Percentiles rank a stretch among this genome's conserved stretches.
Conservation (phyloP, 345 rosid species). For the Eutrema japonicum region DNA sequence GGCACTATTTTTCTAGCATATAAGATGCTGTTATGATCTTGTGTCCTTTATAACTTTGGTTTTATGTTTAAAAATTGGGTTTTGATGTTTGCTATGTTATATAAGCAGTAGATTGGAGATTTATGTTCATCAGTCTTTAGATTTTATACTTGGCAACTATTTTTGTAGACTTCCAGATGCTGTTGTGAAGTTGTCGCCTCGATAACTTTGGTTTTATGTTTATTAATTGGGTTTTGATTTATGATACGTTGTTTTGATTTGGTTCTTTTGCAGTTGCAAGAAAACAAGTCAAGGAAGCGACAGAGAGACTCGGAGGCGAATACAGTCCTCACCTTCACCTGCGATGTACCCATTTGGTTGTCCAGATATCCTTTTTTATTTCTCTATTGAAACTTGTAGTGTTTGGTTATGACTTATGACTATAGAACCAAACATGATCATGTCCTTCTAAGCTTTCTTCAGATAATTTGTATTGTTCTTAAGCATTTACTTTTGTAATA, state of each 20-base stretch:
- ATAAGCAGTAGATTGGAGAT: background rate
- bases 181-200: background rate
- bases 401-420: slow-evolving; percentile 4
- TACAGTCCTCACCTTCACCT: slow-evolving; percentile 83
- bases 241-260: slow-evolving; percentile 14
- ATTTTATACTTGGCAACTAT: background rate
- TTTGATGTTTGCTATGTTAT: background rate
- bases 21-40: background rate
- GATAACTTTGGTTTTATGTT: background rate
- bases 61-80: background rate
- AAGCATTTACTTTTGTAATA: background rate
- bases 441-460: background rate
- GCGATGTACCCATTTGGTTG: slow-evolving; percentile 92
- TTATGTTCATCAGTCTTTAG: background rate
- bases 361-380: slow-evolving; percentile 80
- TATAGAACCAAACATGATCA: background rate
- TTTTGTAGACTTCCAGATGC: background rate
- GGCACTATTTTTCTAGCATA: background rate
- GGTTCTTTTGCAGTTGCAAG: slow-evolving; percentile 69
- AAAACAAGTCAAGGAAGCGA: slow-evolving; percentile 91
- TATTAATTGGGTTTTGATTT: background rate
- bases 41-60: background rate
- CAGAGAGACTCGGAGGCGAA: slow-evolving; percentile 86
- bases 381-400: background rate
- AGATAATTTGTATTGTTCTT: background rate